Evolutionary conservation across 768 basidiomycete species (phyloP).

Genomic region (Termitomyces sp.): DNA sequence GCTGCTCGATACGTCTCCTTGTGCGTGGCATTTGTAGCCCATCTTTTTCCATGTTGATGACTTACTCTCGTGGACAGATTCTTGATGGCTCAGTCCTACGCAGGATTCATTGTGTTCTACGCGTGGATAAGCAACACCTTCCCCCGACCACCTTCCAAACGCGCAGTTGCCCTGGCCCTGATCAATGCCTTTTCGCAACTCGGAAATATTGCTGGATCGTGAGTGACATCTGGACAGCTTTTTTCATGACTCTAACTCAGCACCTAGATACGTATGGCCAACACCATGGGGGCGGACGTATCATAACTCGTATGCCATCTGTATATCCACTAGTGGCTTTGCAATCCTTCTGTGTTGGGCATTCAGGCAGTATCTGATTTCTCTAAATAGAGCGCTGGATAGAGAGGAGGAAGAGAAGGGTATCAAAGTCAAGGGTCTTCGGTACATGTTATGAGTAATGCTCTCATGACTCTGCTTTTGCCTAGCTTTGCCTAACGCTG

Average conservation of each 20-base stretch:
- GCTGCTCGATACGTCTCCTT: slow-evolving; percentile 64
- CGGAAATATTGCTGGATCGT: slow-evolving; percentile 85
- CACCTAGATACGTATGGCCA: slow-evolving; percentile 63
- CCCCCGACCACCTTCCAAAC: slow-evolving; percentile 73
- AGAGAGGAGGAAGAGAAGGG: slow-evolving; percentile 34
- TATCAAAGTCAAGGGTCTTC: slow-evolving; percentile 35
- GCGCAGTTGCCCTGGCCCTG: slow-evolving; percentile 82
- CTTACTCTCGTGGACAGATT: slow-evolving; percentile 43
- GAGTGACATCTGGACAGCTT: slow-evolving; percentile 29
- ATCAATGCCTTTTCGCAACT: slow-evolving; percentile 81
- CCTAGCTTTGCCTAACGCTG: not conserved
- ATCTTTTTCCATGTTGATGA: not conserved
- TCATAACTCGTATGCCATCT: slow-evolving; percentile 68
- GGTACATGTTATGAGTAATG: slow-evolving; percentile 43
- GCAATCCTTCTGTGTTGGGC: slow-evolving; percentile 49
- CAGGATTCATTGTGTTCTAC: slow-evolving; percentile 67
- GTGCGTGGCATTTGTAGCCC: slow-evolving; percentile 32
- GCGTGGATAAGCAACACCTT: slow-evolving; percentile 54
- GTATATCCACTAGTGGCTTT: slow-evolving; percentile 54
- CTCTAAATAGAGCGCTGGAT: slow-evolving; percentile 40
- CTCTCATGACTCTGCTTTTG: not conserved
- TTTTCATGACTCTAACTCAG: not conserved
- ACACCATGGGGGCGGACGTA: slow-evolving; percentile 70
- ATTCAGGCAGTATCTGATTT: slow-evolving; percentile 46
- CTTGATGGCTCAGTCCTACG: slow-evolving; percentile 73